Percentiles rank a stretch among this genome's conserved stretches.
Evolutionary conservation across 2,329 filamentous ascomycete species (phyloP).

Genomic region (Chaetomiaceae sp.): DNA sequence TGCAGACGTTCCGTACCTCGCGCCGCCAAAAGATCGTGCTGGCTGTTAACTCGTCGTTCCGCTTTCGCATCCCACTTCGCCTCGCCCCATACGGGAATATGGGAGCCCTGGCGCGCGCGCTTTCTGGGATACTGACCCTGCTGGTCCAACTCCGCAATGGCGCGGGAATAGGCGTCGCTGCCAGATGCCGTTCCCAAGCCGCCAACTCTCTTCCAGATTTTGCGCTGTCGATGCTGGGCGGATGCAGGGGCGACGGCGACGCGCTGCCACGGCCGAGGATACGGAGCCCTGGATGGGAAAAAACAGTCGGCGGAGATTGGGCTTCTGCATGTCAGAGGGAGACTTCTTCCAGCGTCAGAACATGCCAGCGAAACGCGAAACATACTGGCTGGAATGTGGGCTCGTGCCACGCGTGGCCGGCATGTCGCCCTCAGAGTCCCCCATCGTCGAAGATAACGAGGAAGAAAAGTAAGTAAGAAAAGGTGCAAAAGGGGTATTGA

Average conservation of each 20-base stretch:
- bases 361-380: neutral
- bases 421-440: slow-evolving; percentile 4
- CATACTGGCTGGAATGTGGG: slow-evolving; percentile 4
- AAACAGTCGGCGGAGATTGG: slow-evolving; percentile 24
- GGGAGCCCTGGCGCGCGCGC: slow-evolving; percentile 24
- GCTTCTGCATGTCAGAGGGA: slow-evolving; percentile 8
- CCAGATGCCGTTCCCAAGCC: slow-evolving; percentile 8
- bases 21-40: slow-evolving; percentile 21
- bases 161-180: slow-evolving; percentile 16
- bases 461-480: slow-evolving; percentile 3
- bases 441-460: too few species aligned
- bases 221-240: slow-evolving; percentile 15
- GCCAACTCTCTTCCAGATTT: slow-evolving; percentile 30
- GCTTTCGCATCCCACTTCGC: slow-evolving; percentile 26
- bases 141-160: slow-evolving; percentile 29
- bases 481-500: slow-evolving; percentile 4
- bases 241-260: slow-evolving; percentile 24
- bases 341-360: neutral
- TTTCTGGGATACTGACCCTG: slow-evolving; percentile 32
- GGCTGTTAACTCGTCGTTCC: slow-evolving; percentile 9
- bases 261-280: slow-evolving; percentile 29
- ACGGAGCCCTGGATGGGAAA: slow-evolving; percentile 17
- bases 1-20: slow-evolving; percentile 20
- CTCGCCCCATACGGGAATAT: slow-evolving; percentile 30
- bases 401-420: slow-evolving; percentile 3